Evolutionary conservation across 2,329 filamentous ascomycete genomes (phyloP).

Genomic region (Phaeophleospora eucalypticola): DNA sequence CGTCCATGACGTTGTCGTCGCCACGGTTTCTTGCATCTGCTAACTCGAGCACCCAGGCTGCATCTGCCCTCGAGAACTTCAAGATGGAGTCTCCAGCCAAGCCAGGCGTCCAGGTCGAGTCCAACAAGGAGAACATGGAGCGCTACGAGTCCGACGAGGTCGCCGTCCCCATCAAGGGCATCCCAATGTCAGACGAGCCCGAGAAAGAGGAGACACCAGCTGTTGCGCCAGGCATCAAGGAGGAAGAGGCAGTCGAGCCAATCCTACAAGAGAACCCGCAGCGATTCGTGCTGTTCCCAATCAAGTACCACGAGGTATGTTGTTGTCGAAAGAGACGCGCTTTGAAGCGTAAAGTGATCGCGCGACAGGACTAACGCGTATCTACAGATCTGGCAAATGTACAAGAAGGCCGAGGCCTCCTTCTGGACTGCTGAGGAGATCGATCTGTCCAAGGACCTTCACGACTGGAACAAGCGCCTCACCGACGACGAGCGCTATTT

Average conservation of each 20-base stretch:
- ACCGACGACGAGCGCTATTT: slow-evolving; percentile 98
- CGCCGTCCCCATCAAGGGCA: slow-evolving; percentile 53
- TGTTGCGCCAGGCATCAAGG: slow-evolving; percentile 51
- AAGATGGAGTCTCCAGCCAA: slow-evolving; percentile 92
- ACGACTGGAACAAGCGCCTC: slow-evolving; percentile 98
- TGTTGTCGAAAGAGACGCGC: slow-evolving; percentile 57
- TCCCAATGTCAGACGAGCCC: slow-evolving; percentile 39
- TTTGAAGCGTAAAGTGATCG: slow-evolving; percentile 37
- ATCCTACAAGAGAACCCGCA: slow-evolving; percentile 92
- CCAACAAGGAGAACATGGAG: slow-evolving; percentile 77
- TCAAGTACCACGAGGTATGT: slow-evolving; percentile 98
- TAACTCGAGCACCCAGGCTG: slow-evolving; percentile 59
- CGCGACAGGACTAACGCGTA: slow-evolving; percentile 21
- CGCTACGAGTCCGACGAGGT: slow-evolving; percentile 48
- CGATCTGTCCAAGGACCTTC: slow-evolving; percentile 95
- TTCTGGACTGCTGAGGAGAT: slow-evolving; percentile 99
- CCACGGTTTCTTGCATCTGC: slow-evolving; percentile 33
- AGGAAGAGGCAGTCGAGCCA: slow-evolving; percentile 77
- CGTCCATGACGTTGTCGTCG: slow-evolving; percentile 39
- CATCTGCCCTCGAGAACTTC: slow-evolving; percentile 78
- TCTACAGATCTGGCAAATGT: slow-evolving; percentile 97
- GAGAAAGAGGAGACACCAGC: slow-evolving; percentile 29
- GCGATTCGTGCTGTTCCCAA: slow-evolving; percentile 95
- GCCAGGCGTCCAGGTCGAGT: slow-evolving; percentile 67
- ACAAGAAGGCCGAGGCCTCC: slow-evolving; percentile 99